Conservation (phyloP, 495 filamentous ascomycete species). For the Hyaloscypha variabilis region DNA sequence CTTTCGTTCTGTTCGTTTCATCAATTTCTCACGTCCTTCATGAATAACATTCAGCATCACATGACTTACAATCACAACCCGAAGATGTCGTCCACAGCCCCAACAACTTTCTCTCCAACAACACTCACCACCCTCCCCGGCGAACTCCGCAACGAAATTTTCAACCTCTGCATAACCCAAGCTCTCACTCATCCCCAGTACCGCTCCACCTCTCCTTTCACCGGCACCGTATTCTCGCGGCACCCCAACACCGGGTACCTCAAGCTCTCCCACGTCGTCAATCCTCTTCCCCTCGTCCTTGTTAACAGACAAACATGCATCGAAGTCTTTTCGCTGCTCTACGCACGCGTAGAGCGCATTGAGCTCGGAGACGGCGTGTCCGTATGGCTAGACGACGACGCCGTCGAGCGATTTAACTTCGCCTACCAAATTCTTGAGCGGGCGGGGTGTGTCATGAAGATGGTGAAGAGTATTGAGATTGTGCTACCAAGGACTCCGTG, state of each 20-base stretch:
- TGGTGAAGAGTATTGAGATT: background rate
- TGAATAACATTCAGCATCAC: background rate
- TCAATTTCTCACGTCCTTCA: too few relatives aligned
- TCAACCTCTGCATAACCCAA: background rate
- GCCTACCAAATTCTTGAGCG: background rate
- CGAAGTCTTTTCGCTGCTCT: background rate
- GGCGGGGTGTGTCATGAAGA: background rate
- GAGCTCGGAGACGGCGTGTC: background rate
- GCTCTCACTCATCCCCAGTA: background rate
- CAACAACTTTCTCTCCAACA: background rate
- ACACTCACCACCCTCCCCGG: background rate
- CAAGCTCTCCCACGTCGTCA: background rate
- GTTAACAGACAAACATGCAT: background rate
- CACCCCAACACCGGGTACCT: background rate
- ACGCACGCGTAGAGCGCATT: background rate
- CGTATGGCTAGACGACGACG: background rate
- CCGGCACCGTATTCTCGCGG: background rate
- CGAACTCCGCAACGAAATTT: background rate
- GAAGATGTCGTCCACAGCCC: background rate
- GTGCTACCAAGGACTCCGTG: background rate
- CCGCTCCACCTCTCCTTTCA: background rate
- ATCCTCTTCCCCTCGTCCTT: background rate
- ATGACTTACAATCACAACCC: background rate
- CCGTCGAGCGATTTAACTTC: background rate
- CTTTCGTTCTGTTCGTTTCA: too few relatives aligned